A percentile compares a stretch with the other conserved stretches of the same genome.
Evolutionary conservation across 2,329 filamentous ascomycete genomes (phyloP).

Genomic region (Aschersonia sp.): DNA sequence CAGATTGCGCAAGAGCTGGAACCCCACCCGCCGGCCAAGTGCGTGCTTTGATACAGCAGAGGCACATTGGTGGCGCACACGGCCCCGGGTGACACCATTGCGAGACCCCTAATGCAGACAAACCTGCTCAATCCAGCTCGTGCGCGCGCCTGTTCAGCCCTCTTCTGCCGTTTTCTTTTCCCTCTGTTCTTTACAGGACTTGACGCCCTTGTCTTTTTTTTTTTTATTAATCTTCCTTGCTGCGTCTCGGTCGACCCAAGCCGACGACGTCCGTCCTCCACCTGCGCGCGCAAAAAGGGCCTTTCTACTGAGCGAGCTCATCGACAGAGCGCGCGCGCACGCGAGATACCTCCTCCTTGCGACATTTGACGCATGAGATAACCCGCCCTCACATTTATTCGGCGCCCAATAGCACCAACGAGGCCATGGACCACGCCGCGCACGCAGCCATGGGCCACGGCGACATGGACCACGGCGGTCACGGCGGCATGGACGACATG

Average conservation of each 20-base stretch:
- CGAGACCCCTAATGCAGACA: not conserved
- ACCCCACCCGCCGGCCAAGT: not conserved
- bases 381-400: no score
- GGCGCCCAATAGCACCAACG: not conserved
- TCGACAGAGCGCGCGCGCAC: no score
- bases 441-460: constrained; percentile 22
- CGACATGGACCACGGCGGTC: constrained; percentile 25
- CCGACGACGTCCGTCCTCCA: no score
- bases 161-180: not conserved
- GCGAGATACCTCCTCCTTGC: no score
- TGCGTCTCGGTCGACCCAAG: no score
- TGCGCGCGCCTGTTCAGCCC: not conserved
- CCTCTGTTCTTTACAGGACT: not conserved
- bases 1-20: not conserved
- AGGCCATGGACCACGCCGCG: constrained; percentile 12
- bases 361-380: no score
- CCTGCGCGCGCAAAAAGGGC: no score
- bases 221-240: no score
- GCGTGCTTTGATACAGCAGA: no score
- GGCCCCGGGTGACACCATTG: not conserved
- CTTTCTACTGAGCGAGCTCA: no score
- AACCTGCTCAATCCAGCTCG: constrained; percentile 1
- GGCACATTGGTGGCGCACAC: not conserved
- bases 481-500: constrained; percentile 41
- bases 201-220: not conserved